Conservation (phyloP, 768 basidiomycete species). For the Rubroboletus satanas region DNA sequence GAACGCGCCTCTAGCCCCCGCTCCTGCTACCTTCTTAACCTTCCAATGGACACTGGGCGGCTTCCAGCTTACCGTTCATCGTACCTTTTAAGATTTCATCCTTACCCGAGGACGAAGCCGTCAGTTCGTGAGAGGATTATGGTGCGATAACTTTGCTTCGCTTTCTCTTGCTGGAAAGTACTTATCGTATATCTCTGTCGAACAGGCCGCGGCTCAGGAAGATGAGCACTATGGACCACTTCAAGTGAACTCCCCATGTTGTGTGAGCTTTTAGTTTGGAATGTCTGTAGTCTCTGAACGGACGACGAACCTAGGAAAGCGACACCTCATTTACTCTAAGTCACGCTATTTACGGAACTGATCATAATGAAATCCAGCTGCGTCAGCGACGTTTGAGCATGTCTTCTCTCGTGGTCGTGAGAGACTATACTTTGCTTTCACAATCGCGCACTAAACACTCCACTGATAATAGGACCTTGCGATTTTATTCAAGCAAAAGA, state of each 20-base stretch:
- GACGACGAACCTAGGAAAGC: slow-evolving; percentile 10
- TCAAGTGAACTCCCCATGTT: background rate
- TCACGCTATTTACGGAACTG: slow-evolving; percentile 6
- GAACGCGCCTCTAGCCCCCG: background rate
- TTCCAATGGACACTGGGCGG: slow-evolving; percentile 12
- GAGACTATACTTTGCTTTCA: background rate
- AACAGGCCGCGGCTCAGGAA: slow-evolving; percentile 11
- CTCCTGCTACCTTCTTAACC: background rate
- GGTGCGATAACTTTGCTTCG: slow-evolving; percentile 15
- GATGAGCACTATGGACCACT: background rate
- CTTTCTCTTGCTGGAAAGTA: slow-evolving; percentile 5
- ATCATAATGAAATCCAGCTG: background rate
- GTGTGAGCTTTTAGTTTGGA: slow-evolving; percentile 5
- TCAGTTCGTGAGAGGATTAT: slow-evolving; percentile 24
- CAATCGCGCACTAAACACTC: background rate
- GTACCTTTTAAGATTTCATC: slow-evolving; percentile 27
- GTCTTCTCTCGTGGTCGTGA: slow-evolving; percentile 24
- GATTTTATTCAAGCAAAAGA: slow-evolving; percentile 5
- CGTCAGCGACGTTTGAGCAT: slow-evolving; percentile 13
- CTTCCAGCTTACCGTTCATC: slow-evolving; percentile 30
- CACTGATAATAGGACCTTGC: slow-evolving; percentile 24
- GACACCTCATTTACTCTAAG: background rate
- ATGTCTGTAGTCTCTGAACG: background rate
- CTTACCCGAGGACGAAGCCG: slow-evolving; percentile 25
- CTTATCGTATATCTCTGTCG: slow-evolving; percentile 1